Evolutionary conservation across 331 rosid species (phyloP), one percentile per base, ranked within the genome.

Genomic region (Arachis monticola): DNA sequence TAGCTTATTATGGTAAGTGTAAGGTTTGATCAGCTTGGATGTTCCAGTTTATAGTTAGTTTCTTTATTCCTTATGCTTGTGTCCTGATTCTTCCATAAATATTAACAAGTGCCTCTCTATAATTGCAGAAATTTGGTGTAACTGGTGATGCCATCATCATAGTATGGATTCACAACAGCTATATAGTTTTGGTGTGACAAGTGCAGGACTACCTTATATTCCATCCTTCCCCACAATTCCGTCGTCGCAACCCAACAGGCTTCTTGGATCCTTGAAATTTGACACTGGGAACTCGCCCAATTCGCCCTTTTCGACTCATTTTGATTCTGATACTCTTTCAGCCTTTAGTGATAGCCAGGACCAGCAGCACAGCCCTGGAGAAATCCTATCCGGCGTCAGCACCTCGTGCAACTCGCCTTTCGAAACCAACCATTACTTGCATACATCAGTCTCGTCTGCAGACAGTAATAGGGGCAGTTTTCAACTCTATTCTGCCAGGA

Each of bases 111-210:
- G 60, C 35, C 30, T 77, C 69, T 52, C 7, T 73, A 12, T 63
- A 27, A 42, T 80, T 66, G 66, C 83, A 84, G 74, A 67, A 61
- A 10, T 61, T 74, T 67, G 3, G 30, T 11, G 8, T 59, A 61
- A 72, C 72, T 44, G 77, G 80, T 79, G 81, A 91, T 83, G 93
- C 80, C 73, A 76, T 80, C 72, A 56, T 72, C 74, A 51, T 75
- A 93, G 80, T 9, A 92, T 94, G 97, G 99, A 92, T 77, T 93
- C 91, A 0, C 96, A 78, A 76, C 92, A 85, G 66, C 80, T 88
- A 62, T 82, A 87, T 78, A 73, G 86, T 67, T 86, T 72, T 64
- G 73, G 84, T 53, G 81, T 83, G 14, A 76, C 85, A 69, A 76
- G 83, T 79, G 80, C 96, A 9, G 86, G 86, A 61, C 38, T 85